Evolutionary conservation across 306 rosid species (phyloP), one percentile per base, ranked within the genome.

Genomic region (Prunus mume): DNA sequence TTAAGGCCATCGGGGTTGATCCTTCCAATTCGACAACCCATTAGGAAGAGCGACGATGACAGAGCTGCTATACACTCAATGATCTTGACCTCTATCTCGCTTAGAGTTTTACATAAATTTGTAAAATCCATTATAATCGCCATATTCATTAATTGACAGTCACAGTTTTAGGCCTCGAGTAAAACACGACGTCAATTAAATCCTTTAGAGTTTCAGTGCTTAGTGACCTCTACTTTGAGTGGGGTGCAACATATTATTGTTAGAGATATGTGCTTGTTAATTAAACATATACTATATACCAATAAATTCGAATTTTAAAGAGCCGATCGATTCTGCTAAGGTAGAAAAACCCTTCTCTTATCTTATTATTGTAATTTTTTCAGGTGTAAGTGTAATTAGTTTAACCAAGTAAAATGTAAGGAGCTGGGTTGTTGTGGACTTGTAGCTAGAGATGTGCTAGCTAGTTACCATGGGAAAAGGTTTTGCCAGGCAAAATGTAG

Each of bases 1-100:
- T 82, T 80, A 88, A 86, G 72, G 86, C 88, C 9, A 68, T 83
- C 27, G 96, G 85, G 73, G 65, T 79, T n/a, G 90, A 84, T 78
- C 56, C 83, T 54, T 82, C 88, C 76, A 84, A 84, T 79, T 84
- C 87, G 19, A 79, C 87, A 19, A 28, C 83, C 79, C 83, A 85
- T 72, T 88, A 86, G 56, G 49, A 32, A 67, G 65, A 76, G 49
- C 62, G 46, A 38, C 11, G 27, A 65, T 32, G 5, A 72, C 71
- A 63, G 13, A 45, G 50, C 24, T 41, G 71, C 27, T 76, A 64
- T 79, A 76, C 89, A 65, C 13, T 55, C 68, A 10, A 63, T 10
- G 22, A 30, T 63, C 76, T 49, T 54, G 43, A 8, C 81, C 68
- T 17, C 80, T 20, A 47, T 27, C 67, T 51, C 55, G 80, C 80